A percentile compares a stretch with the other conserved stretches of the same genome.
These are phyloP conservation scores for Phaeolepiota aurea DNA, from an alignment of 768 basidiomycete species.

Conservation along the genomic window DNA sequence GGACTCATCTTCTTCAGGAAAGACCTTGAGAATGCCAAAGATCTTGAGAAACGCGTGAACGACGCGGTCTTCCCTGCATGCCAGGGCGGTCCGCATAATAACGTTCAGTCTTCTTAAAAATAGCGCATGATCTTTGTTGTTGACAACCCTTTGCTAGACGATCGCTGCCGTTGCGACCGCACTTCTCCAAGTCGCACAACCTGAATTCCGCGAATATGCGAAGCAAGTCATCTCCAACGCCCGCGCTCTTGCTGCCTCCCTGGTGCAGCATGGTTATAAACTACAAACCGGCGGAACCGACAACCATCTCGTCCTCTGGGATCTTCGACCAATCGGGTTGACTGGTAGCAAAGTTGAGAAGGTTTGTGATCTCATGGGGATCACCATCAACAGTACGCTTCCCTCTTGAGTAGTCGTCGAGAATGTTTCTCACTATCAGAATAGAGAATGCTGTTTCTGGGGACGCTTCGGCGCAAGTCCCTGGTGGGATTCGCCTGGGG, in stretches of 20 bases:
- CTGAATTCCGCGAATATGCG: conserved; percentile 86
- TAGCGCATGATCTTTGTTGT: neutral
- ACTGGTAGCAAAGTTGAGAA: conserved; percentile 99
- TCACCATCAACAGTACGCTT: conserved; percentile 87
- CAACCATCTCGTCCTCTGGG: conserved; percentile 98
- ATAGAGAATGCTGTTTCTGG: conserved; percentile 95
- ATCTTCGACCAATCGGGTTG: conserved; percentile 86
- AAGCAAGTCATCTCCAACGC: conserved; percentile 93
- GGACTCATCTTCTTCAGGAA: conserved; percentile 98
- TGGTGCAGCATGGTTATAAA: conserved; percentile 80
- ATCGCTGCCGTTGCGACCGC: conserved; percentile 94
- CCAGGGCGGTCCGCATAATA: conserved; percentile 99
- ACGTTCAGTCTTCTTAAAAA: conserved; percentile 43
- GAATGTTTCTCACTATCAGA: neutral
- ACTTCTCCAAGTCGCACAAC: conserved; percentile 84
- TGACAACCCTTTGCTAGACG: conserved; percentile 43
- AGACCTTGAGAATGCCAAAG: conserved; percentile 70
- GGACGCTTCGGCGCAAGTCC: conserved; percentile 90
- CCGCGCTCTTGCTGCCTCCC: conserved; percentile 59
- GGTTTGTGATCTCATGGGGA: conserved; percentile 92
- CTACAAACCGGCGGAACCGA: conserved; percentile 96
- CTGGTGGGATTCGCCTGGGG: conserved; percentile 95
- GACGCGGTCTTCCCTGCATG: conserved; percentile 99
- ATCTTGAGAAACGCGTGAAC: conserved; percentile 95
- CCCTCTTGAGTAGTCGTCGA: neutral